Conservation (phyloP, 2,329 filamentous ascomycete species). For the Cytospora schulzeri region DNA sequence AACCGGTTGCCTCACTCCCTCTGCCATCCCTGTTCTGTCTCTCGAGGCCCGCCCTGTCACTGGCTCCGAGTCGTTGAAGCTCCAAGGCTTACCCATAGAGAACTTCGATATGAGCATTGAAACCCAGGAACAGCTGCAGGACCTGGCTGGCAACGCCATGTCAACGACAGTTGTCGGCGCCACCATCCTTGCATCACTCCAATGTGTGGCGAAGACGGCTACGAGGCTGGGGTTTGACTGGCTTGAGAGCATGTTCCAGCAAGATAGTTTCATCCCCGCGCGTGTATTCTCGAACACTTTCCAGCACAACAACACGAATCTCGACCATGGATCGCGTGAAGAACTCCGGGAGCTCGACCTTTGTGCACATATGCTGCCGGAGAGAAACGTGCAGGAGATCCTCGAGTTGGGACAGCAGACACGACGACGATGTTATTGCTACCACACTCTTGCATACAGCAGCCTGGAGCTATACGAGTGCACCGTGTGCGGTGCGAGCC, state of each 20-base stretch:
- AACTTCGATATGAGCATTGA: constrained; percentile 66
- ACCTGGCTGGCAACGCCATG: constrained; percentile 82
- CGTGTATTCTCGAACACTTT: constrained; percentile 9
- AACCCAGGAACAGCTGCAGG: constrained; percentile 61
- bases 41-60: constrained; percentile 61
- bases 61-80: constrained; percentile 62
- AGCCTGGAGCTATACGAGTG: constrained; percentile 33
- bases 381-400: constrained; percentile 13
- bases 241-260: constrained; percentile 6
- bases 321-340: background rate
- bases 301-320: background rate
- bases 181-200: constrained; percentile 60
- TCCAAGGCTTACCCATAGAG: constrained; percentile 70
- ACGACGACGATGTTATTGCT: constrained; percentile 42
- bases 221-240: background rate
- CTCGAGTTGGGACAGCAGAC: constrained; percentile 26
- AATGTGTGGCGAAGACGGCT: constrained; percentile 4
- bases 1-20: constrained; percentile 68
- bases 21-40: constrained; percentile 62
- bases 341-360: constrained; percentile 9
- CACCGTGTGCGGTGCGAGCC: constrained; percentile 38
- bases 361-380: constrained; percentile 25
- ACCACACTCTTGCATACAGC: constrained; percentile 32
- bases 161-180: constrained; percentile 70
- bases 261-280: background rate